Evolutionary conservation across 2,329 filamentous ascomycete genomes (phyloP).

Genomic region (Fusarium secorum): DNA sequence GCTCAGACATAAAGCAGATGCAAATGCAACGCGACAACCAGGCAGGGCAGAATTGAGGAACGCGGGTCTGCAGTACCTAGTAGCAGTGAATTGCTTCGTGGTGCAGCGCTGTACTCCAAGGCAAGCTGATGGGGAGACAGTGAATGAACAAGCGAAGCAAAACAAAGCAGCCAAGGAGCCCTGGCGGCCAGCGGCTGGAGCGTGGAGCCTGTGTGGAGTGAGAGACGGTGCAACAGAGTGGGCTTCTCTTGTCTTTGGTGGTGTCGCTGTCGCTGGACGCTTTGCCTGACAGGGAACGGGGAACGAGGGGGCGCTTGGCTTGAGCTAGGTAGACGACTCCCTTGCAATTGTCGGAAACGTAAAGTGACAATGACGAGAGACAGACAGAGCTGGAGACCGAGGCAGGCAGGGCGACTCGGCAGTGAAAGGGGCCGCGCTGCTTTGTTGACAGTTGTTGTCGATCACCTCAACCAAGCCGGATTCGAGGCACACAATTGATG

Average conservation of each 20-base stretch:
- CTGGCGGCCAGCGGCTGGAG: conserved; percentile 31
- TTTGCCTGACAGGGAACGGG: conserved; percentile 37
- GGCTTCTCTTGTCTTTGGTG: conserved; percentile 19
- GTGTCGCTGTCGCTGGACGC: conserved; percentile 30
- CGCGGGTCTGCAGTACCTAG: neutral
- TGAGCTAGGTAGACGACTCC: conserved; percentile 14
- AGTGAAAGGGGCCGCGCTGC: conserved; percentile 9
- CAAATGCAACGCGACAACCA: conserved; percentile 33
- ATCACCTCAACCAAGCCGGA: conserved; percentile 8
- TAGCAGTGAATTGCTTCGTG: neutral
- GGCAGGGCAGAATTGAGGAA: conserved; percentile 11
- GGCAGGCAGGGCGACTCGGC: conserved; percentile 20
- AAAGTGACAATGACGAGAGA: conserved; percentile 25
- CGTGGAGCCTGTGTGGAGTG: conserved; percentile 35
- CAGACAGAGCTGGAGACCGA: conserved; percentile 6
- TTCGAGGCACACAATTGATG: neutral
- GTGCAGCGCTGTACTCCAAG: neutral
- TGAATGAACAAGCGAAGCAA: neutral
- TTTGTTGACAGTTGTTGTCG: conserved; percentile 12
- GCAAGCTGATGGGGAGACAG: neutral
- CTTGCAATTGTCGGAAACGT: conserved; percentile 13
- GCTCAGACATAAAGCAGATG: conserved; percentile 34
- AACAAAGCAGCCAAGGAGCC: conserved; percentile 20
- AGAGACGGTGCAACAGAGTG: conserved; percentile 25
- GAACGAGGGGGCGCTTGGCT: conserved; percentile 28